These are phyloP conservation scores for Colletotrichum sp. DNA, from an alignment of 2,329 filamentous ascomycete genomes.

Conservation along the genomic window DNA sequence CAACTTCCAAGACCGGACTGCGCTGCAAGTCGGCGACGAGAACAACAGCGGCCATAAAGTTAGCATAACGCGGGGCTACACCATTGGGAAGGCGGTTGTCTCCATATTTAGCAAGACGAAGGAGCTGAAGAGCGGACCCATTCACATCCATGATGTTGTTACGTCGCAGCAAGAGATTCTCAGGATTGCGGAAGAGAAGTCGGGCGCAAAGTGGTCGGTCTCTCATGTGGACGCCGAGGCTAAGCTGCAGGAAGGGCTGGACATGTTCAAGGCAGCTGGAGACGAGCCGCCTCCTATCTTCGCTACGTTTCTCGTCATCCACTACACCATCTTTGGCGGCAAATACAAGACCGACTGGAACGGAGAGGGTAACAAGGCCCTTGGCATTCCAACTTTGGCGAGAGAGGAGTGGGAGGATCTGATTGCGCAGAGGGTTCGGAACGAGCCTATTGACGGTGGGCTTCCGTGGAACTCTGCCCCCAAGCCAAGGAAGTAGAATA, in stretches of 20 bases:
- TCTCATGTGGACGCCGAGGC: not conserved
- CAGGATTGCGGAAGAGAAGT: slow-evolving; percentile 25
- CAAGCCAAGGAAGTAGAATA: not conserved
- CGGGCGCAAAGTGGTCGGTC: not conserved
- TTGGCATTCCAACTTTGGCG: not conserved
- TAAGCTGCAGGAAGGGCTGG: not conserved
- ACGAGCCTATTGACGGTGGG: not conserved
- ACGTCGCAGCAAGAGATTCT: slow-evolving; percentile 57
- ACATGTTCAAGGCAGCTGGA: not conserved
- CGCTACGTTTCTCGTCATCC: not conserved
- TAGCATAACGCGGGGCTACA: slow-evolving; percentile 49
- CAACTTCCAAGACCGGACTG: slow-evolving; percentile 21
- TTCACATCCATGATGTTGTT: slow-evolving; percentile 55
- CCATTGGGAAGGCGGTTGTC: slow-evolving; percentile 51
- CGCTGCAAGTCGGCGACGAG: slow-evolving; percentile 41
- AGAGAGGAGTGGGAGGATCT: not conserved
- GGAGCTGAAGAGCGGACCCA: slow-evolving; percentile 55
- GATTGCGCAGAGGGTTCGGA: not conserved
- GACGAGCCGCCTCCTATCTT: not conserved
- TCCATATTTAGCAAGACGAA: slow-evolving; percentile 48
- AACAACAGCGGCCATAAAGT: slow-evolving; percentile 52
- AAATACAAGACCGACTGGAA: not conserved
- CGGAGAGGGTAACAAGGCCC: not conserved
- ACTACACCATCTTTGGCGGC: not conserved
- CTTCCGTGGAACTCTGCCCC: not conserved